phyloP scores from a whole-genome alignment of 768 basidiomycete species.

The Omphalotus guepiniiformis region DNA sequence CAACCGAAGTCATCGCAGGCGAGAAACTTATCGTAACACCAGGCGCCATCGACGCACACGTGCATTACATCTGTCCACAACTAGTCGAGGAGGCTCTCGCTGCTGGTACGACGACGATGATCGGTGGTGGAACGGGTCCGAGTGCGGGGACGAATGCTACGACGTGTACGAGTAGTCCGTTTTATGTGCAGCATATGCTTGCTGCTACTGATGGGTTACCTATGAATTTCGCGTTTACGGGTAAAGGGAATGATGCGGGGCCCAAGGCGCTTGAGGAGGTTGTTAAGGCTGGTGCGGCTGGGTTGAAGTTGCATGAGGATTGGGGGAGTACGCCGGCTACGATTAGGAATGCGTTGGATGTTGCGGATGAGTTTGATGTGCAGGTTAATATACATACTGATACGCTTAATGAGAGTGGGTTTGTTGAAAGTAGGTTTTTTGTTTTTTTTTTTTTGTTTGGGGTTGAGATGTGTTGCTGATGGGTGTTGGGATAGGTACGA shows the following conservation, averaged over 20 bases:
- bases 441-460: background rate
- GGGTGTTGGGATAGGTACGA: conserved; percentile 55
- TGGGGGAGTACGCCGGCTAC: conserved; percentile 90
- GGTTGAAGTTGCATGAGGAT: conserved; percentile 95
- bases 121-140: conserved; percentile 96
- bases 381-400: conserved; percentile 98
- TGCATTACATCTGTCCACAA: conserved; percentile 95
- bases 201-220: conserved; percentile 86
- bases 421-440: conserved; percentile 74
- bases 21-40: conserved; percentile 94
- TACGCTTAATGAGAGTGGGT: conserved; percentile 95
- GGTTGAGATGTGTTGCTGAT: conserved; percentile 12
- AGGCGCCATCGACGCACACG: conserved; percentile 87
- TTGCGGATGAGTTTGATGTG: conserved; percentile 90
- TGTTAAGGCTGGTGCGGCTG: conserved; percentile 78
- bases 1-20: conserved; percentile 94
- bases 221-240: conserved; percentile 93
- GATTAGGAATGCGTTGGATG: conserved; percentile 71
- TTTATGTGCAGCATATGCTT: conserved; percentile 89
- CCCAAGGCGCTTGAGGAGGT: conserved; percentile 72
- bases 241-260: conserved; percentile 93
- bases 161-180: conserved; percentile 88
- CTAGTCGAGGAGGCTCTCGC: conserved; percentile 84
- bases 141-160: conserved; percentile 88
- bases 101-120: conserved; percentile 85